phyloP scores from a whole-genome alignment of 805 yeast genomes.

The Candida khao-thaluensis region DNA sequence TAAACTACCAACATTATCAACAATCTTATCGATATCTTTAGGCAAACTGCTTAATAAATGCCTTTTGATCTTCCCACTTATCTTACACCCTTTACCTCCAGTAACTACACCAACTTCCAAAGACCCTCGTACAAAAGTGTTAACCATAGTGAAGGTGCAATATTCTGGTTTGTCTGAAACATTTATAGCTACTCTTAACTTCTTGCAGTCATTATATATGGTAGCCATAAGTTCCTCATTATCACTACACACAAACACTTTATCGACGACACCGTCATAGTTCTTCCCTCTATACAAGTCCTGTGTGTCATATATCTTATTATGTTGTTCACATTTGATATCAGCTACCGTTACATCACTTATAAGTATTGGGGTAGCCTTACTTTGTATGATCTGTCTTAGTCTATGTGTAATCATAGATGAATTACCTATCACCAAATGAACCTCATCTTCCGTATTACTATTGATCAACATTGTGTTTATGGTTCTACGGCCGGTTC shows the following conservation, averaged over 20 bases:
- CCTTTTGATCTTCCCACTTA: slow-evolving; percentile 77
- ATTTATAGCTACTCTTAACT: slow-evolving; percentile 77
- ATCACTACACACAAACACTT: slow-evolving; percentile 59
- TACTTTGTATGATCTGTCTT: slow-evolving; percentile 46
- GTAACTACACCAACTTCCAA: slow-evolving; percentile 85
- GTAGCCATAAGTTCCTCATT: neutral
- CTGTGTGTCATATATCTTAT: slow-evolving; percentile 28
- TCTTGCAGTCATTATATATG: slow-evolving; percentile 52
- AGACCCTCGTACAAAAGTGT: slow-evolving; percentile 68
- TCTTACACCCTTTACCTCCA: slow-evolving; percentile 83
- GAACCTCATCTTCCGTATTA: slow-evolving; percentile 38
- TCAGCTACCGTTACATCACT: slow-evolving; percentile 21
- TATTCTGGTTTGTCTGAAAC: slow-evolving; percentile 69
- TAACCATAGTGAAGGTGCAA: slow-evolving; percentile 74
- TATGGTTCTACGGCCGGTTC: neutral
- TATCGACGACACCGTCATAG: slow-evolving; percentile 63
- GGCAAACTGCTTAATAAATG: slow-evolving; percentile 70
- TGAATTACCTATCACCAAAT: slow-evolving; percentile 56
- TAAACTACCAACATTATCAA: slow-evolving; percentile 66
- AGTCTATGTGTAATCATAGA: slow-evolving; percentile 49
- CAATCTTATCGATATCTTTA: slow-evolving; percentile 62
- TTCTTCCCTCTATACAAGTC: slow-evolving; percentile 63
- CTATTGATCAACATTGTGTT: slow-evolving; percentile 34
- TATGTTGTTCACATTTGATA: slow-evolving; percentile 9
- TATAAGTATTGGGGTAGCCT: slow-evolving; percentile 54